Conservation (phyloP, 768 basidiomycete genomes). For the Russula compacta region DNA sequence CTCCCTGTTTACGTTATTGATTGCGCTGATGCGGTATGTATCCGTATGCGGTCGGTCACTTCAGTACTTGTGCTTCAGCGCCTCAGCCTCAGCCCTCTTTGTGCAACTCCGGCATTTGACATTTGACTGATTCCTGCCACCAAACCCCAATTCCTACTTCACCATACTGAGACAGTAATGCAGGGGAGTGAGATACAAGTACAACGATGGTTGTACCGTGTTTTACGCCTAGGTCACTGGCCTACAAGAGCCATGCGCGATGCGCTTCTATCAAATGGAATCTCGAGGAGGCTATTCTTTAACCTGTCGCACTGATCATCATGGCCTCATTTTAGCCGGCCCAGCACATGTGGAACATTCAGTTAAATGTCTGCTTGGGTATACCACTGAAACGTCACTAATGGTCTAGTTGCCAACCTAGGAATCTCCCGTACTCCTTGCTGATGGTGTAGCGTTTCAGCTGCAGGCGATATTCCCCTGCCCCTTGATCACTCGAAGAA, state of each 20-base stretch:
- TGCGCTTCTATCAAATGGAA: neutral
- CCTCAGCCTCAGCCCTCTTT: too few species aligned
- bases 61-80: too few species aligned
- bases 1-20: too few species aligned
- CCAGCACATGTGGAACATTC: neutral
- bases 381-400: neutral
- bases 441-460: neutral
- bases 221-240: neutral
- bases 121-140: too few species aligned
- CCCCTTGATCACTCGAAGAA: neutral
- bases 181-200: too few species aligned
- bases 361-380: neutral
- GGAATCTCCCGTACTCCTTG: neutral
- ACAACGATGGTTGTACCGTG: neutral
- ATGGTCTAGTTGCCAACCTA: neutral
- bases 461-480: neutral
- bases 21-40: too few species aligned
- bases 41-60: too few species aligned
- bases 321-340: neutral
- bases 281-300: too few species aligned
- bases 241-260: neutral
- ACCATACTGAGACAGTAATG: too few species aligned
- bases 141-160: too few species aligned
- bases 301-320: neutral
- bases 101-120: too few species aligned